Evolutionary conservation across 1,139 yeast species (phyloP), one percentile per base, ranked within the genome.

Genomic region (Candida tropicalis): DNA sequence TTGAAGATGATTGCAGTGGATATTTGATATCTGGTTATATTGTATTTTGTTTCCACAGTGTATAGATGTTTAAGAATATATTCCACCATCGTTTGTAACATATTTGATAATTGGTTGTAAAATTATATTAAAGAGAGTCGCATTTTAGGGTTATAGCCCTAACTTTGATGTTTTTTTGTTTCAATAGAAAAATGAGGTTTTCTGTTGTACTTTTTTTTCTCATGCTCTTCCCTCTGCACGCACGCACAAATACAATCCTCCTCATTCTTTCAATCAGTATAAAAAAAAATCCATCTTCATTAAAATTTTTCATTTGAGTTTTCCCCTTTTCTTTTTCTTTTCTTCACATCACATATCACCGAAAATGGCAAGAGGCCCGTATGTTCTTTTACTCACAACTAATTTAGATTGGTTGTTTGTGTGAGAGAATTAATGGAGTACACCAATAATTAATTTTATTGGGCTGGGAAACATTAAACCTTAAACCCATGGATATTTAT

Each of bases 301-400:
- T 31, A 39, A 39, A 43, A 39, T 31, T 41, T 43, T 46, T 41
- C 32, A 35, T n/a, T 10, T n/a, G n/a, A 2, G 6, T 32, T 24
- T 15, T 41, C 35, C 20, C 10, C n/a, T n/a, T 26, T 26, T 40
- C 28, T 35, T 40, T 38, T 38, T 35, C 31, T 24, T 27, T 22
- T n/a, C 11, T 22, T 15, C 18, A 32, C 31, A 37, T 31, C 38
- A 25, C 34, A 36, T 25, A 47, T 49, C 49, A 50, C 52, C 26
- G 25, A 51, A 49, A 46, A 51, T 51, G 55, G 54, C 55, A 51
- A 51, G 55, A 51, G 55, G 55, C 55, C 55, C 55, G 55, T 51
- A 51, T 50, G 55, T 51, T 31, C 18, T 22, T 35, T 15, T 15
- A 38, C 13, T 12, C 10, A 15, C 35, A 29, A 32, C 38, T 36